Conservation (phyloP, 2,329 filamentous ascomycete genomes). For the Penicillium palitans region DNA sequence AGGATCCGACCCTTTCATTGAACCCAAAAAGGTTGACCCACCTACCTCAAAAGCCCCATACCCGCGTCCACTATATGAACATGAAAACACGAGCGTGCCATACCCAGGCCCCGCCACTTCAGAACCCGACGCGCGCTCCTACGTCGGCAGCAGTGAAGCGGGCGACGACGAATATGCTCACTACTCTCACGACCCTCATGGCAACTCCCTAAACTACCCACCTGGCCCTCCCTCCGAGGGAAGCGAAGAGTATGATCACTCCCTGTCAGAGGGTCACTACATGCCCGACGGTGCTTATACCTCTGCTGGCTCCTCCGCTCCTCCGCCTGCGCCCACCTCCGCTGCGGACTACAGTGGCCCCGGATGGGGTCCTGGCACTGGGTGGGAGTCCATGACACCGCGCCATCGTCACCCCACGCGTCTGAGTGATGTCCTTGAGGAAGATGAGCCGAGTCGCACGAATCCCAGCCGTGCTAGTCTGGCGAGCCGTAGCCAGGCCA, state of each 20-base stretch:
- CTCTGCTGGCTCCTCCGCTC: constrained; percentile 27
- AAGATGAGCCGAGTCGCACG: constrained; percentile 72
- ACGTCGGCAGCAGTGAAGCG: constrained; percentile 59
- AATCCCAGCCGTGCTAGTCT: constrained; percentile 68
- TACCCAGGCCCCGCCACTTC: constrained; percentile 45
- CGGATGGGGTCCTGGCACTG: constrained; percentile 64
- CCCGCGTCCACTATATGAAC: constrained; percentile 41
- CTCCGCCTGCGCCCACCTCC: constrained; percentile 36
- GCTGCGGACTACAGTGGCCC: constrained; percentile 65
- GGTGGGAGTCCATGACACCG: constrained; percentile 73
- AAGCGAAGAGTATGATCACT: constrained; percentile 57
- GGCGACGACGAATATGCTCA: constrained; percentile 71
- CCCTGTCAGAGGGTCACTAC: constrained; percentile 49
- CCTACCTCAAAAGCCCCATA: constrained; percentile 34
- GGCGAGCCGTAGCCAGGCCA: constrained; percentile 28
- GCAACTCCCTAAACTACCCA: constrained; percentile 59
- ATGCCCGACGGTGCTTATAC: constrained; percentile 29
- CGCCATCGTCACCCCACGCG: constrained; percentile 83
- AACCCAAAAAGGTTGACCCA: constrained; percentile 36
- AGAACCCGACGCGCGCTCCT: constrained; percentile 49
- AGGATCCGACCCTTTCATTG: constrained; percentile 64
- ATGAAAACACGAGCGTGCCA: constrained; percentile 32
- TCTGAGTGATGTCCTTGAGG: constrained; percentile 83
- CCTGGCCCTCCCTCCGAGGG: constrained; percentile 49
- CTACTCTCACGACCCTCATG: constrained; percentile 62